phyloP scores from a whole-genome alignment of 768 basidiomycete species.

The Sporobolomyces roseus region DNA sequence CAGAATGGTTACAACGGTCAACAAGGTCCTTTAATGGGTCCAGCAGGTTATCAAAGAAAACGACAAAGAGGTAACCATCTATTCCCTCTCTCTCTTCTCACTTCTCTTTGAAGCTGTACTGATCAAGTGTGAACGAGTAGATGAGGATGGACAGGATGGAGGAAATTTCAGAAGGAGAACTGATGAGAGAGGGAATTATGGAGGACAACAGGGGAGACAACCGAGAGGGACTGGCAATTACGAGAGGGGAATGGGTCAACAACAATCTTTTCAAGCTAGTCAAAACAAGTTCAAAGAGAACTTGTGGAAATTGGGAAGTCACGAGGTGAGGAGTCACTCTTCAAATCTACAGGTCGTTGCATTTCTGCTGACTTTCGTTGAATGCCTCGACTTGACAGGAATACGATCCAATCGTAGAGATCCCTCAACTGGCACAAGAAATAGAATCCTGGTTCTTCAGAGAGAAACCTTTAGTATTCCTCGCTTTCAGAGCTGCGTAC shows the following conservation, averaged over 20 bases:
- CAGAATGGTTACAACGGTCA: conserved; percentile 39
- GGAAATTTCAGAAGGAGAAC: conserved; percentile 29
- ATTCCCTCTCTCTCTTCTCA: neutral
- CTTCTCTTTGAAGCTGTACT: neutral
- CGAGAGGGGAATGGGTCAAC: conserved; percentile 4
- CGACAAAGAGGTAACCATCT: conserved; percentile 8
- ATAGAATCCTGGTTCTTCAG: conserved; percentile 47
- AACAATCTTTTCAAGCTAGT: conserved; percentile 40
- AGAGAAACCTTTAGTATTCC: conserved; percentile 46
- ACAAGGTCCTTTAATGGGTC: conserved; percentile 1
- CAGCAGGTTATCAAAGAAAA: conserved; percentile 4
- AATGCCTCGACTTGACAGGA: conserved; percentile 43
- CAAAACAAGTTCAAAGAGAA: conserved; percentile 46
- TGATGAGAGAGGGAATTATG: conserved; percentile 26
- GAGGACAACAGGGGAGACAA: conserved; percentile 21
- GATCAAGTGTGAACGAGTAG: neutral
- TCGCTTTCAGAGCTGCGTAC: conserved; percentile 50
- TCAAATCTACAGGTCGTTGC: too few species aligned
- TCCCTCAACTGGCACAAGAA: conserved; percentile 46
- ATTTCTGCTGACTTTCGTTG: neutral
- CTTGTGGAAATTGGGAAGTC: conserved; percentile 48
- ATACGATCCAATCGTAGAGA: conserved; percentile 49
- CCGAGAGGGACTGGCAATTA: conserved; percentile 4
- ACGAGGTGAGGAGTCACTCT: too few species aligned
- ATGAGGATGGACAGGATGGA: conserved; percentile 37